Conservation (phyloP, 495 filamentous ascomycete species). For the Cercophora samala region DNA sequence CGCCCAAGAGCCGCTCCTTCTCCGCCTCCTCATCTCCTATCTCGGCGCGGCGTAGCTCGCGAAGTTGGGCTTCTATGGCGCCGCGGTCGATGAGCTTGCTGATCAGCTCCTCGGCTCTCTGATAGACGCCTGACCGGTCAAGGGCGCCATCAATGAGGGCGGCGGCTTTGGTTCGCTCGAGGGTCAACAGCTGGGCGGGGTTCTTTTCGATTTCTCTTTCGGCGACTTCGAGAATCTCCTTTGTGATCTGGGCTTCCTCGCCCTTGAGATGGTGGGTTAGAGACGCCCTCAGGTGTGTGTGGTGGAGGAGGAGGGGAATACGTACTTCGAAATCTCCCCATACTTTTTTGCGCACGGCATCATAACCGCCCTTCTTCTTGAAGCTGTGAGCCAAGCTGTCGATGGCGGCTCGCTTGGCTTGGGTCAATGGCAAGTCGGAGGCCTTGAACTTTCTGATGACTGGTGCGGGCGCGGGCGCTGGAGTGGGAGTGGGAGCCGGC, state of each 20-base stretch:
- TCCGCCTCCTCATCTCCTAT: constrained; percentile 69
- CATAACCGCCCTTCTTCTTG: constrained; percentile 89
- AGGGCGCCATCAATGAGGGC: constrained; percentile 82
- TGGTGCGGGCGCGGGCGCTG: constrained; percentile 4
- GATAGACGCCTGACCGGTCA: constrained; percentile 78
- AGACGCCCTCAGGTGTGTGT: not conserved
- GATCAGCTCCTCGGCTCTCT: constrained; percentile 64
- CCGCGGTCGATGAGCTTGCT: constrained; percentile 64
- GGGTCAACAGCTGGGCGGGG: constrained; percentile 63
- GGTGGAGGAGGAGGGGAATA: constrained; percentile 13
- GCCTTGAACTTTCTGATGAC: constrained; percentile 70
- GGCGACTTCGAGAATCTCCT: constrained; percentile 65
- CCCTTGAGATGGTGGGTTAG: constrained; percentile 47
- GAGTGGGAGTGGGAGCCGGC: not conserved
- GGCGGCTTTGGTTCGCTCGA: constrained; percentile 75
- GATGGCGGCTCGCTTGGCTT: constrained; percentile 68
- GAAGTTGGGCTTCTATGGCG: constrained; percentile 62
- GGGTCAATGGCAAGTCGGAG: constrained; percentile 74
- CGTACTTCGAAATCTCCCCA: constrained; percentile 80
- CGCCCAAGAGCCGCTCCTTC: constrained; percentile 64
- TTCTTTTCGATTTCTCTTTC: constrained; percentile 81
- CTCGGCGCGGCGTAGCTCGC: constrained; percentile 66
- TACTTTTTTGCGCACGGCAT: constrained; percentile 73
- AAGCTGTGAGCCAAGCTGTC: constrained; percentile 75
- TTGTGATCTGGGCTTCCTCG: constrained; percentile 62